phyloP scores from a whole-genome alignment of 345 rosid genomes.

The Murraya koenigii region DNA sequence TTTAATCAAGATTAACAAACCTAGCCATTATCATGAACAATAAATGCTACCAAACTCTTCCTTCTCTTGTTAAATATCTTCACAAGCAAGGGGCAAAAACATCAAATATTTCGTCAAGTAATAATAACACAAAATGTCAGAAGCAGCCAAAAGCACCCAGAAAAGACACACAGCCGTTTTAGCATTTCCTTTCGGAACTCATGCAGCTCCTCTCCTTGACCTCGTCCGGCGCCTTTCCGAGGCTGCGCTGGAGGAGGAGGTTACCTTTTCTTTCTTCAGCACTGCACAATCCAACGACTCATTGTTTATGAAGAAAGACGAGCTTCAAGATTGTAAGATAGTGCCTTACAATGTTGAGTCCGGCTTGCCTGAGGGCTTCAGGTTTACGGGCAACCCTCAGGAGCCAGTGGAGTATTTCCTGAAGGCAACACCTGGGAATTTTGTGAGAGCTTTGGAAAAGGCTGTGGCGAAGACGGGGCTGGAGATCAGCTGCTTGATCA shows the following conservation, averaged over 20 bases:
- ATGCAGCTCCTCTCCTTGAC: conserved; percentile 36
- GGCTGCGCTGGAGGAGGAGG: conserved; percentile 17
- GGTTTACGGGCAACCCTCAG: conserved; percentile 4
- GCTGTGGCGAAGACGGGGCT: conserved; percentile 30
- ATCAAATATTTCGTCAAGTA: neutral
- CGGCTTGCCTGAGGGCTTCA: conserved; percentile 38
- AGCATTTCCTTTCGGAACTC: conserved; percentile 42
- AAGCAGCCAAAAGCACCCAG: neutral
- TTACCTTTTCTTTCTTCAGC: conserved; percentile 39
- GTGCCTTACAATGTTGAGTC: conserved; percentile 27
- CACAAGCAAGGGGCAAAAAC: neutral
- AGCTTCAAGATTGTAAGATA: conserved; percentile 6
- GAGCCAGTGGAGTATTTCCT: conserved; percentile 40
- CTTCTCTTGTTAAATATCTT: neutral
- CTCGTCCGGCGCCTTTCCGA: conserved; percentile 18
- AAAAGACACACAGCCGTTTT: conserved; percentile 32
- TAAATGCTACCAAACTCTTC: neutral
- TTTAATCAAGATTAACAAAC: neutral
- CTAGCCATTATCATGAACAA: neutral
- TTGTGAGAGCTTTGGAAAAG: conserved; percentile 20
- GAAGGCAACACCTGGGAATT: conserved; percentile 34
- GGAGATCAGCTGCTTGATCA: conserved; percentile 32
- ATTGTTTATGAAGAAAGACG: conserved; percentile 3
- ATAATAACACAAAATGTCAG: neutral
- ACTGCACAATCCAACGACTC: conserved; percentile 30